Evolutionary conservation across 2,329 filamentous ascomycete genomes (phyloP).

Genomic region (Aureobasidium subglaciale): DNA sequence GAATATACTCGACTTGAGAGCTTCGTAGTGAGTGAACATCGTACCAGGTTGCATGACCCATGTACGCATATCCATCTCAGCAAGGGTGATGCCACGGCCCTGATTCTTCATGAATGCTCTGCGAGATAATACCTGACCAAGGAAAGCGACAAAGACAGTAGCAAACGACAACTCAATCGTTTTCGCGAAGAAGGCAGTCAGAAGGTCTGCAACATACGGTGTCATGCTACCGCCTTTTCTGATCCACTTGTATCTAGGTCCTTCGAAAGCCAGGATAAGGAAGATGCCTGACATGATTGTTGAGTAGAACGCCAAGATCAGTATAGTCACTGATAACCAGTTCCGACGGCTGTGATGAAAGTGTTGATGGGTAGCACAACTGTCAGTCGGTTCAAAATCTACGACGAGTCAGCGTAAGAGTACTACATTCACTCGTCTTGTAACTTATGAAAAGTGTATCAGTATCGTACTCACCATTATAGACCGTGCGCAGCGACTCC

Average conservation of each 20-base stretch:
- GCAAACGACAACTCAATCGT: slow-evolving; percentile 72
- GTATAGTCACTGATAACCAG: slow-evolving; percentile 39
- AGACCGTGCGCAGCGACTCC: slow-evolving; percentile 9
- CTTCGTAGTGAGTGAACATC: slow-evolving; percentile 61
- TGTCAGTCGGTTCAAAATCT: slow-evolving; percentile 29
- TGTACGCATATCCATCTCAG: slow-evolving; percentile 69
- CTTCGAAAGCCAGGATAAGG: slow-evolving; percentile 53
- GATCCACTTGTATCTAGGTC: slow-evolving; percentile 55
- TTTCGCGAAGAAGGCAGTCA: slow-evolving; percentile 67
- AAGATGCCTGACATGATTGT: slow-evolving; percentile 60
- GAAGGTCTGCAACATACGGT: slow-evolving; percentile 57
- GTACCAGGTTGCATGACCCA: slow-evolving; percentile 58
- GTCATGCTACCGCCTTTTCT: slow-evolving; percentile 45
- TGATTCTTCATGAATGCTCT: slow-evolving; percentile 52
- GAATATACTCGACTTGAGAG: slow-evolving; percentile 55
- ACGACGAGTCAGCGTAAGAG: too few relatives aligned
- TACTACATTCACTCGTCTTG: too few relatives aligned
- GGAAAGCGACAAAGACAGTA: slow-evolving; percentile 65
- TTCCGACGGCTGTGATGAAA: slow-evolving; percentile 33
- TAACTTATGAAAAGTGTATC: too few relatives aligned
- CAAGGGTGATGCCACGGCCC: slow-evolving; percentile 57
- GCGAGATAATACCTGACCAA: slow-evolving; percentile 69
- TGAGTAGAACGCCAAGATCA: slow-evolving; percentile 47
- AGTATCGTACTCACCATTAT: slow-evolving; percentile 6
- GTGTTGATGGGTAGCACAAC: slow-evolving; percentile 31